phyloP scores from a whole-genome alignment of 2,329 filamentous ascomycete genomes.

The Iodosphaeria phyllophila region DNA sequence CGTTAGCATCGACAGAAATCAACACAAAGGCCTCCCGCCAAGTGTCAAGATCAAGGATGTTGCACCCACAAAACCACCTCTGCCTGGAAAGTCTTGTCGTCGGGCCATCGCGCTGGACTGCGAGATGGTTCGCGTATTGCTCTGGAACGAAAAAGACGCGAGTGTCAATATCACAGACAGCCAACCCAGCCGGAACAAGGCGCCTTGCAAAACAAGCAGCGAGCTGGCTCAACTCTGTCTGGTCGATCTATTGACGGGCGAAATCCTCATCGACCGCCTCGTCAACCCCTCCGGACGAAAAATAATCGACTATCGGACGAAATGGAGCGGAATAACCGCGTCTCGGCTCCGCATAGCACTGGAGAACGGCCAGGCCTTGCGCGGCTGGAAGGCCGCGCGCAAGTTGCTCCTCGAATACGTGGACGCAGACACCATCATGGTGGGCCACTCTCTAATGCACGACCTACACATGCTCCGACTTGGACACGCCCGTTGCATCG shows the following conservation, averaged over 20 bases:
- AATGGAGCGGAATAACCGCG: slow-evolving; percentile 17
- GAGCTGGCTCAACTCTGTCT: slow-evolving; percentile 1
- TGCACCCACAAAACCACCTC: too few relatives aligned
- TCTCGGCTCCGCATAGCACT: slow-evolving; percentile 12
- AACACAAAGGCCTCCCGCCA: too few relatives aligned
- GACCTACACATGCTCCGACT: slow-evolving; percentile 22
- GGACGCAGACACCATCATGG: slow-evolving; percentile 20
- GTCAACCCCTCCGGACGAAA: slow-evolving; percentile 12
- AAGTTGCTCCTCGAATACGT: slow-evolving; percentile 18
- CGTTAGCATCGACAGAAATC: too few relatives aligned
- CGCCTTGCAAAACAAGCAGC: too few relatives aligned
- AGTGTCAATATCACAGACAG: too few relatives aligned
- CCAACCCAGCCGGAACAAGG: too few relatives aligned
- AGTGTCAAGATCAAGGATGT: too few relatives aligned
- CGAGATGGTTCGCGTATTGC: too few relatives aligned
- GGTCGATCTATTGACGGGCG: slow-evolving; percentile 23
- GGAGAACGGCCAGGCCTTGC: slow-evolving; percentile 12
- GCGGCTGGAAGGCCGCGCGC: slow-evolving; percentile 20
- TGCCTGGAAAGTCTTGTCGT: too few relatives aligned
- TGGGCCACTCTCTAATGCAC: slow-evolving; percentile 23
- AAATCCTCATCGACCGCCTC: slow-evolving; percentile 19
- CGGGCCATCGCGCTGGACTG: too few relatives aligned
- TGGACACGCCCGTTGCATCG: slow-evolving; percentile 19
- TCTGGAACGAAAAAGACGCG: too few relatives aligned
- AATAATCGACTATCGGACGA: slow-evolving; percentile 17